A percentile compares a stretch with the other conserved stretches of the same genome.
phyloP scores from a whole-genome alignment of 148 eudicot genomes.

The Diospyros lotus region DNA sequence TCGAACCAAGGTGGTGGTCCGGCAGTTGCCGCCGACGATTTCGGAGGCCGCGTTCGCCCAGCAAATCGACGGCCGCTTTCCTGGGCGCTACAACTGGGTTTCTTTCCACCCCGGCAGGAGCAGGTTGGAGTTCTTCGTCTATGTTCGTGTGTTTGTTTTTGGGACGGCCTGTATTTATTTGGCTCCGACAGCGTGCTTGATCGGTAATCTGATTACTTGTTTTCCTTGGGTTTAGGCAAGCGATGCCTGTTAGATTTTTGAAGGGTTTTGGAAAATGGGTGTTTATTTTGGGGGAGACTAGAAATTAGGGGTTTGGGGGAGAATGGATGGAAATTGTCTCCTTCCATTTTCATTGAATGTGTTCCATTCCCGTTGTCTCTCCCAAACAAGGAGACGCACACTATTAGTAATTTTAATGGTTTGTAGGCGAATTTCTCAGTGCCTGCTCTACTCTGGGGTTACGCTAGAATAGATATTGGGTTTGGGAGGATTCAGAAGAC shows the following conservation, averaged over 20 bases:
- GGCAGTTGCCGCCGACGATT: conserved; percentile 50
- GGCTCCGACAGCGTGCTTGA: too few relatives aligned
- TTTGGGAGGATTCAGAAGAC: background rate
- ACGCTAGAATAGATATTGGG: background rate
- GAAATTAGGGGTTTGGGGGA: too few relatives aligned
- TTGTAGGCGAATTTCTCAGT: too few relatives aligned
- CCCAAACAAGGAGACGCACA: too few relatives aligned
- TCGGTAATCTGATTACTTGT: background rate
- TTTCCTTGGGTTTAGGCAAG: background rate
- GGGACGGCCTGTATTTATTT: background rate
- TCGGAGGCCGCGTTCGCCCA: conserved; percentile 34
- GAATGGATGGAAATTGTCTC: background rate
- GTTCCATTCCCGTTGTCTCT: too few relatives aligned
- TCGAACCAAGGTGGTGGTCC: conserved; percentile 52
- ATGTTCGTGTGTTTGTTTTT: background rate
- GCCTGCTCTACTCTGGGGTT: background rate
- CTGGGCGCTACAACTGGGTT: conserved; percentile 39
- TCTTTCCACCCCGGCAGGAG: conserved; percentile 37
- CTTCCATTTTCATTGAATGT: background rate
- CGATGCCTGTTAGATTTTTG: background rate
- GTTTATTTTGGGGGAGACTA: background rate
- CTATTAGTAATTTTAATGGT: background rate
- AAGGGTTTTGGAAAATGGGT: background rate
- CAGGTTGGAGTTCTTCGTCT: conserved; percentile 26
- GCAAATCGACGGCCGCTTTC: conserved; percentile 41